Conservation (phyloP, 345 rosid species). For the Pistacia integerrima region DNA sequence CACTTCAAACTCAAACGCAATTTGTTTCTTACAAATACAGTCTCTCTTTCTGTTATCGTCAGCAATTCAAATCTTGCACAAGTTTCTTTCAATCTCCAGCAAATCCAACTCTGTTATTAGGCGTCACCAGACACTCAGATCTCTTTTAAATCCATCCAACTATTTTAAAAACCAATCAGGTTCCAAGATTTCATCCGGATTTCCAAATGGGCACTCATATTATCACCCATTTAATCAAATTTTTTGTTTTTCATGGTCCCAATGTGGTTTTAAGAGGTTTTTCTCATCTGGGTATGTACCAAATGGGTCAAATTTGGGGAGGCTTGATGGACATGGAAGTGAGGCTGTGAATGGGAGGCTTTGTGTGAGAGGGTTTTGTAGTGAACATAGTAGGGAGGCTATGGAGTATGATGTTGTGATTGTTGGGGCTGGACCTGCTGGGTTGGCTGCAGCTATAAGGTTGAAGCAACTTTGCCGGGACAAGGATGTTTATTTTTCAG, state of each 20-base stretch:
- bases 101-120: slow-evolving; percentile 23
- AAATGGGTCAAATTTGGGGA: slow-evolving; percentile 17
- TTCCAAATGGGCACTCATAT: slow-evolving; percentile 24
- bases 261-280: slow-evolving; percentile 8
- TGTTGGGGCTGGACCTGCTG: slow-evolving; percentile 99
- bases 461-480: slow-evolving; percentile 82
- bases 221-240: slow-evolving; percentile 22
- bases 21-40: too few relatives aligned
- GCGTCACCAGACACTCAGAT: slow-evolving; percentile 12
- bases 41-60: not conserved
- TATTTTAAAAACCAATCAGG: slow-evolving; percentile 17
- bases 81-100: slow-evolving; percentile 31
- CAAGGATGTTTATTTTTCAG: slow-evolving; percentile 75
- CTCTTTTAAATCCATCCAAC: slow-evolving; percentile 17
- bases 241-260: slow-evolving; percentile 25
- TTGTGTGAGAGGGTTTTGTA: slow-evolving; percentile 44
- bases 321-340: slow-evolving; percentile 11
- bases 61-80: slow-evolving; percentile 43
- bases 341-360: not conserved
- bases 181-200: slow-evolving; percentile 15
- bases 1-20: not conserved
- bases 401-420: slow-evolving; percentile 90
- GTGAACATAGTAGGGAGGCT: slow-evolving; percentile 56
- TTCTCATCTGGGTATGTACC: slow-evolving; percentile 38
- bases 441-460: slow-evolving; percentile 85